Base-by-base conservation (phyloP, 2,329 filamentous ascomycete species). In the Fusarium pseudograminearum region DNA sequence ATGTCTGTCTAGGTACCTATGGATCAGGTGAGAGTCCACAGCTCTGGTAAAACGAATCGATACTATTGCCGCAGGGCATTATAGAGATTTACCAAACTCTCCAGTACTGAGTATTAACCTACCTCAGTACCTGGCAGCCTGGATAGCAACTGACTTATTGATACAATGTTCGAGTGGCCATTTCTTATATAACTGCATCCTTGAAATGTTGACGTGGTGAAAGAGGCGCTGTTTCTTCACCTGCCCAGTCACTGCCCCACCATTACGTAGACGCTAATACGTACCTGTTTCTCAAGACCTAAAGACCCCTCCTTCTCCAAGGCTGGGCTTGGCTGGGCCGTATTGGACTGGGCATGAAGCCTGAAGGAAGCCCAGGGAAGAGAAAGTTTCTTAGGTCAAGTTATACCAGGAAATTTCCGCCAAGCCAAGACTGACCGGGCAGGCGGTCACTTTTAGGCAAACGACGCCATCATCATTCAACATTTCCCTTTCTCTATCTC, bases 141-240 rank as follows among this genome's bases (percentile, higher is more conserved):
- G 42, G 33, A 8, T 28, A 11, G 28, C 11, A 36, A 36, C 11
- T 16, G 15, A 48, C 24, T 15, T n/a, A 12, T 22, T 24, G 30
- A 10, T 30, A 11, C 26, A 46, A 20, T 30, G 12, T 15, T 26
- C 26, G 18, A 20, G 18, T 46, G 28, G 26, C 30, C 16, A 31
- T 33, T 10, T 22, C 11, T 47, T 22, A 50, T 22, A 50, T 10
- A 18, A 28, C 15, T 34, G 3, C 24, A 28, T 28, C 16, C 18
- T 40, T 47, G 16, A 7, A 22, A 38, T 38, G 47, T 51, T 28
- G 33, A 51, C 47, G 47, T 51, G 47, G 47, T 51, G 26, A 51
- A 50, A 51, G 47, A 51, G 47, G 47, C 47, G 33, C 47, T 51
- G 47, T 14, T 51, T 76, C 89, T 38, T 76, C 89, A 87, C 26